Evolutionary conservation across 192 early-diverging fungal genomes (phyloP), one percentile per base, ranked within the genome.

Genomic region (Entophlyctis helioformis): DNA sequence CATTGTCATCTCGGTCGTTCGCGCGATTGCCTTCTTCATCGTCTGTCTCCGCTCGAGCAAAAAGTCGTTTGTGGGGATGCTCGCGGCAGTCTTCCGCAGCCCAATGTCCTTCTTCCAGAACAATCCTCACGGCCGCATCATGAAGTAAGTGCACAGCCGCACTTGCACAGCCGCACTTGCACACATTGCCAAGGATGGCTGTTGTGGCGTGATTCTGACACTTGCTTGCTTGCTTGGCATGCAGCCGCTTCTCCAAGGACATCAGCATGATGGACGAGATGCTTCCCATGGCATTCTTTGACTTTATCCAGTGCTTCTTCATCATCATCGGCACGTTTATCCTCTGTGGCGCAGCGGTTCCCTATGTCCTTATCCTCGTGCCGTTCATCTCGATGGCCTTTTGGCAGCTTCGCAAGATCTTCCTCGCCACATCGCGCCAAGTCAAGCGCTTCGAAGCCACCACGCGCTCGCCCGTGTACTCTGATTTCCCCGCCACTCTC

Each of bases 391-490:
- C 66, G 20, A 32, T 51, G 0, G 54, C 55, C 0, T 85, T 83
- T 44, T 64, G 59, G 33, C 38, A 59, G 18, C 53, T 82, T 2
- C 75, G 81, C 5, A 27, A 34, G 6, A 34, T 50, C 10, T 85
- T 80, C 39, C 63, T 85, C 48, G 43, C 34, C 10, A 58, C 78
- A 7, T 71, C 70, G 35, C 66, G 81, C 1, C 78, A 81, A 42
- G 58, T 85, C 49, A 85, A 84, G 54, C 72, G 80, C 20, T 63
- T 80, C 46, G 83, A 85, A 51, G 63, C 71, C 25, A 57, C 68
- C 18, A 81, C 83, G 13, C 76, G 81, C 11, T 74, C 75, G 0
- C 71, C 78, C 4, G 60, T 91, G 8, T 64, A 80, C n/a, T n/a
- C n/a, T n/a, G n/a, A n/a, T n/a, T n/a, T n/a, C n/a, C n/a, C n/a